Percentiles rank a stretch among this genome's conserved stretches.
Evolutionary conservation across 202 grass and related monocot genomes (phyloP).

Genomic region (Hordeum pubiflorum): DNA sequence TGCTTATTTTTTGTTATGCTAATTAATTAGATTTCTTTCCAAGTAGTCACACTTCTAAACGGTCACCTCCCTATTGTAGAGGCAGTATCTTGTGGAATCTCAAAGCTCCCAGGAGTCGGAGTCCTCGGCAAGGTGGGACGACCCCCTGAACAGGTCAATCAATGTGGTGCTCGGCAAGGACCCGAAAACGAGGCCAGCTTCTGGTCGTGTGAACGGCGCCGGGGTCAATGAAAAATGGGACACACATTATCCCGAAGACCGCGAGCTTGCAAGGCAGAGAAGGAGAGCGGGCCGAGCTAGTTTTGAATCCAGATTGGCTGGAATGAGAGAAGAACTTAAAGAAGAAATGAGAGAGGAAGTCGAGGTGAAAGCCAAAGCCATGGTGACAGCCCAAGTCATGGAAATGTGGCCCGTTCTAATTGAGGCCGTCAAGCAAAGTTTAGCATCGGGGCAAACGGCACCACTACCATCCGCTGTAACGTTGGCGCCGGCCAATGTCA

Average conservation of each 20-base stretch:
- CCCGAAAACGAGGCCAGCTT: not conserved
- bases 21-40: not conserved
- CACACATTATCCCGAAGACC: not conserved
- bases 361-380: not conserved
- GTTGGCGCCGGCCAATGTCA: not conserved
- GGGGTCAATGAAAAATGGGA: not conserved
- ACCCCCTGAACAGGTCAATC: not conserved
- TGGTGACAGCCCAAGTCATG: not conserved
- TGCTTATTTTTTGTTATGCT: not conserved
- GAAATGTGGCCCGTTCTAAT: not conserved
- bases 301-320: not conserved
- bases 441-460: not conserved
- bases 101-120: not conserved
- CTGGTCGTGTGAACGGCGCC: not conserved
- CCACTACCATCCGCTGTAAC: not conserved
- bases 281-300: not conserved
- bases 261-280: not conserved
- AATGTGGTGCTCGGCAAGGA: not conserved
- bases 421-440: not conserved
- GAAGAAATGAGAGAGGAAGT: not conserved
- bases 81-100: not conserved
- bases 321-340: not conserved
- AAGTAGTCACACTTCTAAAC: not conserved
- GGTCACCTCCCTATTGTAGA: not conserved
- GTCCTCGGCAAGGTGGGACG: not conserved